phyloP scores from a whole-genome alignment of 2,329 filamentous ascomycete genomes.

The Penicillium italicum region DNA sequence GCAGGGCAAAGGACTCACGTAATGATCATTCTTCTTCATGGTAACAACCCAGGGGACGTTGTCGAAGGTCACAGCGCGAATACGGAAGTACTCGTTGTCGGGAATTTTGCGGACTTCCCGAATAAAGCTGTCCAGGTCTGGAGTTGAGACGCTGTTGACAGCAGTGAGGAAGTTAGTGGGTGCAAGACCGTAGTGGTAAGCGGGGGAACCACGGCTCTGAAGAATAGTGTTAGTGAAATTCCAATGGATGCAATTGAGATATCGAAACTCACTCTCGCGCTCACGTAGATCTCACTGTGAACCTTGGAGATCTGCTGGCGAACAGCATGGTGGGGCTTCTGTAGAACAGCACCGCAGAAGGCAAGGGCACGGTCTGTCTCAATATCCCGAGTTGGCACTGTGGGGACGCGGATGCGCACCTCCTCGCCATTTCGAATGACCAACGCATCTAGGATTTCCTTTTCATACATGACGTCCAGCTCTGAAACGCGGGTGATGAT shows the following conservation, averaged over 20 bases:
- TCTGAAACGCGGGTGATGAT: conserved; percentile 91
- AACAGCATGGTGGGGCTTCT: conserved; percentile 92
- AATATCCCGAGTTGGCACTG: conserved; percentile 81
- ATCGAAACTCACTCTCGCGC: conserved; percentile 57
- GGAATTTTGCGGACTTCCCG: conserved; percentile 79
- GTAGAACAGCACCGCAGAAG: conserved; percentile 92
- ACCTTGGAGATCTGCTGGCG: conserved; percentile 96
- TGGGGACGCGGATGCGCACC: conserved; percentile 71
- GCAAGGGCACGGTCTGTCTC: conserved; percentile 89
- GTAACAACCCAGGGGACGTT: conserved; percentile 99
- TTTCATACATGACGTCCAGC: conserved; percentile 93
- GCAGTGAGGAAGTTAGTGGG: conserved; percentile 97
- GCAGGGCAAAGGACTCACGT: conserved; percentile 47
- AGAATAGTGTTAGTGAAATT: conserved; percentile 7
- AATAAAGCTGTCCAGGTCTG: conserved; percentile 76
- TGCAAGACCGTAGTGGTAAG: conserved; percentile 86
- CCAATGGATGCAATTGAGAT: neutral
- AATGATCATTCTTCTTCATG: conserved; percentile 99
- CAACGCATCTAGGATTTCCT: conserved; percentile 75
- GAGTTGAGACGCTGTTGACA: conserved; percentile 84
- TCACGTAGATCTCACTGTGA: conserved; percentile 94
- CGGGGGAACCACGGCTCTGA: conserved; percentile 70
- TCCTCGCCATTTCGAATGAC: conserved; percentile 83
- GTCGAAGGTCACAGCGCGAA: conserved; percentile 97
- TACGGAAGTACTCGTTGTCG: conserved; percentile 95